These are phyloP conservation scores for Stagonosporopsis chrysanthemi DNA, from an alignment of 2,329 filamentous ascomycete genomes.

Conservation along the genomic window DNA sequence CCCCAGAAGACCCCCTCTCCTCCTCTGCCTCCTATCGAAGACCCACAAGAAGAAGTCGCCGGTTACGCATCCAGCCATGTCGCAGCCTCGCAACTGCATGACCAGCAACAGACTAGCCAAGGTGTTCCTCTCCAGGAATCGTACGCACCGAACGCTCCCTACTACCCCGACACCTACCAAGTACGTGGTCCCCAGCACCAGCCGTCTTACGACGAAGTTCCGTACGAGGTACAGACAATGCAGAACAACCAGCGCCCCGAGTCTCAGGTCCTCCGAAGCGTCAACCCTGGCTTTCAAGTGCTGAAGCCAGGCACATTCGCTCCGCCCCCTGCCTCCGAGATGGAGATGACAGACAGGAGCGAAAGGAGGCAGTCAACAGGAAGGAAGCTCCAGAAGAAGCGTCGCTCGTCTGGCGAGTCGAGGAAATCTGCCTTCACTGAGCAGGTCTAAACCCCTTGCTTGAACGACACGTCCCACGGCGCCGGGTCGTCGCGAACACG, in stretches of 20 bases:
- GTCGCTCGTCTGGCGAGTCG: constrained; percentile 41
- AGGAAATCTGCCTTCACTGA: constrained; percentile 48
- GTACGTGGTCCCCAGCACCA: constrained; percentile 48
- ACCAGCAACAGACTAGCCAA: constrained; percentile 30
- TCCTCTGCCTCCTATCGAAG: constrained; percentile 33
- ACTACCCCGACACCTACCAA: constrained; percentile 47
- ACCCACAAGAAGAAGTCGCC: constrained; percentile 24
- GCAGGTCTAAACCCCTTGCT: constrained; percentile 43
- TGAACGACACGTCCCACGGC: constrained; percentile 23
- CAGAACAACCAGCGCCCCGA: constrained; percentile 38
- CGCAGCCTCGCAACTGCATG: constrained; percentile 13
- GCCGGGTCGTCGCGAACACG: constrained; percentile 27
- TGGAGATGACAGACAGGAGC: constrained; percentile 28
- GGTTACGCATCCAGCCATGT: constrained; percentile 20
- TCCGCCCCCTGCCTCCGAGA: constrained; percentile 40
- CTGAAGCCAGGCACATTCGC: constrained; percentile 51
- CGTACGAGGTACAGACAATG: constrained; percentile 37
- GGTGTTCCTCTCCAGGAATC: constrained; percentile 48
- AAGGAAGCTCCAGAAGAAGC: constrained; percentile 55
- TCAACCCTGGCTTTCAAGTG: constrained; percentile 54
- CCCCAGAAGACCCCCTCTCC: constrained; percentile 49
- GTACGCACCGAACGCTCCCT: constrained; percentile 44
- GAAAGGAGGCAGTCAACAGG: constrained; percentile 45
- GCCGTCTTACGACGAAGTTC: constrained; percentile 44
- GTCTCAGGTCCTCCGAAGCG: constrained; percentile 50